phyloP scores from a whole-genome alignment of 2,329 filamentous ascomycete species.

The Orbilia ellipsospora region DNA sequence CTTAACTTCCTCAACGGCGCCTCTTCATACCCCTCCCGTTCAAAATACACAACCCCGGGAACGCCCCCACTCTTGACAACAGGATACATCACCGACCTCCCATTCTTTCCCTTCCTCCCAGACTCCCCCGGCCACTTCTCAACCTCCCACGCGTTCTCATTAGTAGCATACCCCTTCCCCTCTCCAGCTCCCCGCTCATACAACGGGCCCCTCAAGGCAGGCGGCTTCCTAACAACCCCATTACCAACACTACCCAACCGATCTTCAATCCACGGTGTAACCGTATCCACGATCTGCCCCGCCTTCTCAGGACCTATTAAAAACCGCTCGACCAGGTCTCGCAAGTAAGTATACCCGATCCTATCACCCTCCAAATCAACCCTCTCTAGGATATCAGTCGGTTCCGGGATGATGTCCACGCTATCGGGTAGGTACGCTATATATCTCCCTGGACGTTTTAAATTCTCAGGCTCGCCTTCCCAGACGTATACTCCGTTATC shows the following conservation, averaged over 20 bases:
- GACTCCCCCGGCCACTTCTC: not conserved
- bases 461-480: not conserved
- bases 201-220: not conserved
- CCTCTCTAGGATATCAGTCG: not conserved
- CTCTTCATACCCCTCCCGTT: not conserved
- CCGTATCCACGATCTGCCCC: constrained; percentile 1
- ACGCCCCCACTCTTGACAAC: not conserved
- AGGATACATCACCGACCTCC: constrained; percentile 2
- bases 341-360: constrained; percentile 14
- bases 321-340: constrained; percentile 14
- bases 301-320: constrained; percentile 1
- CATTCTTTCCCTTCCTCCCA: not conserved
- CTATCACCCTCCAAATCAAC: not conserved
- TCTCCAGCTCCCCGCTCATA: not conserved
- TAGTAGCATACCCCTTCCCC: not conserved
- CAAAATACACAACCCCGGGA: constrained; percentile 15
- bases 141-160: not conserved
- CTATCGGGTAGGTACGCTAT: constrained; percentile 1
- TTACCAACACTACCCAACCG: not conserved
- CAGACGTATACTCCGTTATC: constrained; percentile 18
- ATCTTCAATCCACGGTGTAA: constrained; percentile 19
- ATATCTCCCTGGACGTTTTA: not conserved
- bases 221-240: not conserved
- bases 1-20: not conserved
- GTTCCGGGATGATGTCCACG: not conserved